Conservation (phyloP, 768 basidiomycete genomes). For the Megacollybia marginata region DNA sequence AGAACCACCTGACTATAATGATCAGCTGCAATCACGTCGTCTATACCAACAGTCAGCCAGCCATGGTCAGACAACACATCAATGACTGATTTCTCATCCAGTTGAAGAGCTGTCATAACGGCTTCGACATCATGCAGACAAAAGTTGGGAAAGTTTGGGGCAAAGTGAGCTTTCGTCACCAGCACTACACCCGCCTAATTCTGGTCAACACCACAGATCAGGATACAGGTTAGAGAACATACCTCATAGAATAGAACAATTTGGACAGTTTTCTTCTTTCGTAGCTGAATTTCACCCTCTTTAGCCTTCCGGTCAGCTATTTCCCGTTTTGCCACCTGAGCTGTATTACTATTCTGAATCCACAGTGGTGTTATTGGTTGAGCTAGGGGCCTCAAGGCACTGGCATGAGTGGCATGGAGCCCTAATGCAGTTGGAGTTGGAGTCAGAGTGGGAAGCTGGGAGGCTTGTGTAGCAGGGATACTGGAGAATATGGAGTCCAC, state of each 20-base stretch:
- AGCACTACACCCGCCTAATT: too few species aligned
- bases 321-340: neutral
- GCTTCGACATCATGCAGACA: too few species aligned
- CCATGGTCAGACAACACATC: too few species aligned
- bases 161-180: too few species aligned
- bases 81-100: too few species aligned
- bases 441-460: too few species aligned
- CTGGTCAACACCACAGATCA: neutral
- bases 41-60: neutral
- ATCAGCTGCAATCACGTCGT: neutral
- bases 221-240: neutral
- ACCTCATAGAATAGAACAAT: neutral
- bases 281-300: neutral
- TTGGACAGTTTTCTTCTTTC: neutral
- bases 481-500: too few species aligned
- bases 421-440: too few species aligned
- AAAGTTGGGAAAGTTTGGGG: too few species aligned
- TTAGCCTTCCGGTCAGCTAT: neutral
- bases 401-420: too few species aligned
- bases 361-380: neutral
- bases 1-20: neutral
- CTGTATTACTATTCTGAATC: neutral
- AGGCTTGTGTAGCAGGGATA: too few species aligned
- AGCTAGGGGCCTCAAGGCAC: neutral
- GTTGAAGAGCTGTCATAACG: too few species aligned